Percentiles rank a stretch among this genome's conserved stretches.
phyloP scores from a whole-genome alignment of 2,329 filamentous ascomycete genomes.

The Trichoderma asperellum region DNA sequence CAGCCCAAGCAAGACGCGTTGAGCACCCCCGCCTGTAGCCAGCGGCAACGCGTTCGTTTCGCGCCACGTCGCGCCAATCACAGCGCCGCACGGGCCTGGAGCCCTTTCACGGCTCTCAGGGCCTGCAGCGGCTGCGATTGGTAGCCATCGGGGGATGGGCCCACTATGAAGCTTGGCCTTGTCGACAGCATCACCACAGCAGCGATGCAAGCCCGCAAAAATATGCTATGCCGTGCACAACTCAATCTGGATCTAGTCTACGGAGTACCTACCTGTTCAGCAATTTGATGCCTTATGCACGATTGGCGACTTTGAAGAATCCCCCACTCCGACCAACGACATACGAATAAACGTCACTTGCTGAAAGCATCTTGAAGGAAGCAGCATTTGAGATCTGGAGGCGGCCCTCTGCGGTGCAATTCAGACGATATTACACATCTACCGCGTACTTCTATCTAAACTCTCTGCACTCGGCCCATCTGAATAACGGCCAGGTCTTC shows the following conservation, averaged over 20 bases:
- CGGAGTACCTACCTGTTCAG: background rate
- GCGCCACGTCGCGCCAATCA: constrained; percentile 38
- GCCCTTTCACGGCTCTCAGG: background rate
- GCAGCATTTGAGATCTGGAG: background rate
- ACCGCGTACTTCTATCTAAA: background rate
- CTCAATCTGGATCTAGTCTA: background rate
- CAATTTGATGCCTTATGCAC: background rate
- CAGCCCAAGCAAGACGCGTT: constrained; percentile 22
- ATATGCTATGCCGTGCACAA: constrained; percentile 13
- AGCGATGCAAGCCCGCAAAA: constrained; percentile 10
- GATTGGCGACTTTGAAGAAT: constrained; percentile 8
- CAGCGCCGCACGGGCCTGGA: background rate
- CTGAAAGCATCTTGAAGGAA: background rate
- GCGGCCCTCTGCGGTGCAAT: background rate
- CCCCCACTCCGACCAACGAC: constrained; percentile 13
- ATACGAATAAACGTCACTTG: constrained; percentile 22
- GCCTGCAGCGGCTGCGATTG: constrained; percentile 13
- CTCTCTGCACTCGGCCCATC: background rate
- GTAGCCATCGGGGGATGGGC: background rate
- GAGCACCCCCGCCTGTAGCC: constrained; percentile 16
- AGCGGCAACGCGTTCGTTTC: constrained; percentile 38
- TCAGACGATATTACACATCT: background rate
- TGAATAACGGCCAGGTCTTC: constrained; percentile 12
- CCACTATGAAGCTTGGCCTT: background rate
- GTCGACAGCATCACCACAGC: constrained; percentile 21